Evolutionary conservation across 768 basidiomycete species (phyloP), one percentile per base, ranked within the genome.

Genomic region (Termitomyces titanicus): DNA sequence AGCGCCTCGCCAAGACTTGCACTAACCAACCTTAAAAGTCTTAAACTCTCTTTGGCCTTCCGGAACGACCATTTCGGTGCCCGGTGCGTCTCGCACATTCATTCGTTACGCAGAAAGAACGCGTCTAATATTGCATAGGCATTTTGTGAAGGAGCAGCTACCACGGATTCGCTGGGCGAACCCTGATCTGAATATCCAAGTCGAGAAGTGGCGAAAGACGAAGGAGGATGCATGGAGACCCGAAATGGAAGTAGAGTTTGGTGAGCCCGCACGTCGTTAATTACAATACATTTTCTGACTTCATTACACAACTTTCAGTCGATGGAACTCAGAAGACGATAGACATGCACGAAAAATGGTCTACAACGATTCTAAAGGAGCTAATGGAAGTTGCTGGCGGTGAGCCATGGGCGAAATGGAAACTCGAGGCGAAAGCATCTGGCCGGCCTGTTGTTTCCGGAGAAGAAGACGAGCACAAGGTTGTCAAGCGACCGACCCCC

Each of bases 161-260:
- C 88, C 88, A 1, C 77, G 88, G 29, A 88, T 93, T 74, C 85
- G 82, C 11, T 91, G 81, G 67, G 85, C 82, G 1, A 92, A 93
- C 62, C 89, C 90, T 0, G 66, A 74, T 8, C 62, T 92, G 24
- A 73, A 79, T 29, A 84, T 93, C 34, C 70, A 79, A 31, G 80
- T 91, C 0, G 75, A 78, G 59, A 83, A 76, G 56, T 68, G 76
- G 42, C 72, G 68, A 31, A 89, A 88, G 69, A 71, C 75, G 10
- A 68, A 70, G 51, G 68, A 78, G 18, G 85, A 86, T 17, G 65
- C 61, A 1, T 89, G 82, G 86, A 73, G 72, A 51, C 83, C 89
- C 0, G 76, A 85, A 50, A 77, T 91, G 61, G 70, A 76, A 15
- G 56, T 92, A 31, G 78, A 80, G 59, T 85, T 88, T 61, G 70